Conservation (phyloP, 306 rosid species). For the Canavalia ensiformis region DNA sequence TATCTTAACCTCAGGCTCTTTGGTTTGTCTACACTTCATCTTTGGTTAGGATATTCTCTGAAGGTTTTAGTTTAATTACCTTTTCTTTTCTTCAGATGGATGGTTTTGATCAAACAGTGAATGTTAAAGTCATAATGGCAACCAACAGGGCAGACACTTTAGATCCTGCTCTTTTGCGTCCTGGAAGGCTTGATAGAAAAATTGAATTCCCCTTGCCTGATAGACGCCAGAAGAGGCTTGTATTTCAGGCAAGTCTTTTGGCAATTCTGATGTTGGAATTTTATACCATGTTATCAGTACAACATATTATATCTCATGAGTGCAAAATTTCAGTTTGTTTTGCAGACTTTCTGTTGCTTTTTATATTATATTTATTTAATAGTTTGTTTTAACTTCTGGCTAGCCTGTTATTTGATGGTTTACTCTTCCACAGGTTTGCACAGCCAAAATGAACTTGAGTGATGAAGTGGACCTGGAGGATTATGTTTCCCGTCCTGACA, state of each 20-base stretch:
- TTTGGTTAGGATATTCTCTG: constrained; percentile 29
- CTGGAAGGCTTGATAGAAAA: constrained; percentile 97
- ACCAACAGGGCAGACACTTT: constrained; percentile 97
- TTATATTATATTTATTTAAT: neutral
- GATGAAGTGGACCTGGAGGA: constrained; percentile 99
- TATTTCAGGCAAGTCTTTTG: constrained; percentile 79
- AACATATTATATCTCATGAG: constrained; percentile 5
- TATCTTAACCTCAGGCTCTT: constrained; percentile 20
- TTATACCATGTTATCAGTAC: neutral
- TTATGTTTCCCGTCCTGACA: constrained; percentile 99
- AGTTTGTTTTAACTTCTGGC: constrained; percentile 6
- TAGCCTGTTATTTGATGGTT: constrained; percentile 18
- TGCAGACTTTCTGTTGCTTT: constrained; percentile 13
- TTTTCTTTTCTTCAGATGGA: constrained; percentile 76
- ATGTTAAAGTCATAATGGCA: constrained; percentile 99
- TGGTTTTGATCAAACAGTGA: constrained; percentile 98
- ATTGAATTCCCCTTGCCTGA: constrained; percentile 98
- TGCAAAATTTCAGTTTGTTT: constrained; percentile 32
- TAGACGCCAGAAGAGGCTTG: constrained; percentile 97
- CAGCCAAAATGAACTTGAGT: constrained; percentile 96
- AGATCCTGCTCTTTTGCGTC: constrained; percentile 98
- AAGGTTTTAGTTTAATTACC: constrained; percentile 23
- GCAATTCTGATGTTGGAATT: constrained; percentile 20
- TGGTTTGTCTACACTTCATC: neutral
- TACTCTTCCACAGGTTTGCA: constrained; percentile 78